Conservation (phyloP, 768 basidiomycete genomes). For the Lactarius sp. region DNA sequence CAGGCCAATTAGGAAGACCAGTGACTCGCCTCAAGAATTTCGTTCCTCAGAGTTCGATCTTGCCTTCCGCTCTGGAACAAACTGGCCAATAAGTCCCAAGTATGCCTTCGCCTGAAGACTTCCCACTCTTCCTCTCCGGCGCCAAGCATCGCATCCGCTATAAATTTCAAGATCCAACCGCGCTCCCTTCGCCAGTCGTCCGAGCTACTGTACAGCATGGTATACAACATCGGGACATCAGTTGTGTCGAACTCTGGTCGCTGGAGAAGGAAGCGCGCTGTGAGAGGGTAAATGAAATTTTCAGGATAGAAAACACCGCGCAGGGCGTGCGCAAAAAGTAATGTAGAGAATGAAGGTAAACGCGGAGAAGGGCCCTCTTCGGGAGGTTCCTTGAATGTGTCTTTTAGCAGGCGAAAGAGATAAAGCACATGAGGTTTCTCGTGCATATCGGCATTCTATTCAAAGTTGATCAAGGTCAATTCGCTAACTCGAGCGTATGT, state of each 20-base stretch:
- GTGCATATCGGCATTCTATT: constrained; percentile 58
- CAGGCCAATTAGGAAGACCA: neutral
- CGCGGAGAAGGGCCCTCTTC: constrained; percentile 41
- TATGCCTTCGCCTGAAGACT: constrained; percentile 72
- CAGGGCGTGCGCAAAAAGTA: constrained; percentile 79
- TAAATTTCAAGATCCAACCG: constrained; percentile 81
- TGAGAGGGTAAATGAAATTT: constrained; percentile 82
- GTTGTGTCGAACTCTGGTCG: constrained; percentile 71
- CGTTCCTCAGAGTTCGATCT: constrained; percentile 48
- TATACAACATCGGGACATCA: constrained; percentile 90
- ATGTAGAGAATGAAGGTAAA: constrained; percentile 71
- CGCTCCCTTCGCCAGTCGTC: constrained; percentile 85
- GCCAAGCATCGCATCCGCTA: constrained; percentile 74
- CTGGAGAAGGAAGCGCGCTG: constrained; percentile 85
- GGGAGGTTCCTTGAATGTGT: constrained; percentile 45
- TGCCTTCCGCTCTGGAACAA: constrained; percentile 63
- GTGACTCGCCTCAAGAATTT: constrained; percentile 60
- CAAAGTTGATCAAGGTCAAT: constrained; percentile 31
- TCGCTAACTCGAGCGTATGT: neutral
- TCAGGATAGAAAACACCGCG: constrained; percentile 82
- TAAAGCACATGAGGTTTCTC: constrained; percentile 72
- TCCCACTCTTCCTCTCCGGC: constrained; percentile 64
- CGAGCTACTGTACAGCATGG: constrained; percentile 73
- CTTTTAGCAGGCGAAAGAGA: constrained; percentile 61
- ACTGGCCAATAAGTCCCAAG: constrained; percentile 84